phyloP scores from a whole-genome alignment of 257 asterid species.

The Nicotiana paniculata region DNA sequence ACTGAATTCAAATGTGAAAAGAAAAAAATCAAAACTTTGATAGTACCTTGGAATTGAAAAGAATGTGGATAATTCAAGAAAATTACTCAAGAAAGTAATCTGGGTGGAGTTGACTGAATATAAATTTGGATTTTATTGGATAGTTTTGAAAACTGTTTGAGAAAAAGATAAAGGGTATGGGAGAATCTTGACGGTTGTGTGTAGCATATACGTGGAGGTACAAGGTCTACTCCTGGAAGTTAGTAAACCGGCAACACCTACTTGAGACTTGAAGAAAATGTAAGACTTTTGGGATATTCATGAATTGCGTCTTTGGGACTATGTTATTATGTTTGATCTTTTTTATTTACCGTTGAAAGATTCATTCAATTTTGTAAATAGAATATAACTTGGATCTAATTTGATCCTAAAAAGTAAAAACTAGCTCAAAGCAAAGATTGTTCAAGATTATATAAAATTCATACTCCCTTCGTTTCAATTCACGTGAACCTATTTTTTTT shows the following conservation, averaged over 20 bases:
- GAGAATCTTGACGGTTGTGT: background rate
- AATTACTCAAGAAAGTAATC: background rate
- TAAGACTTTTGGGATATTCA: no score
- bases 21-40: background rate
- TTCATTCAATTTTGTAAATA: no score
- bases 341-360: no score
- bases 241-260: background rate
- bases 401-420: no score
- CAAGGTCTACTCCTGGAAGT: constrained; percentile 8
- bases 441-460: no score
- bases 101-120: background rate
- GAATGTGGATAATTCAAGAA: background rate
- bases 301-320: no score
- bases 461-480: no score
- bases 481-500: no score
- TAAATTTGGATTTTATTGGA: background rate
- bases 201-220: constrained; percentile 7
- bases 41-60: background rate
- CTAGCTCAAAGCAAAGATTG: no score
- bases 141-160: background rate
- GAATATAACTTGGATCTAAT: no score
- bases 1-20: background rate
- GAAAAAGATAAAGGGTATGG: background rate
- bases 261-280: background rate
- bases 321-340: no score